Percentiles rank a stretch among this genome's conserved stretches.
Conservation (phyloP, 2,329 filamentous ascomycete genomes). For the Sarocladium brachiariae region DNA sequence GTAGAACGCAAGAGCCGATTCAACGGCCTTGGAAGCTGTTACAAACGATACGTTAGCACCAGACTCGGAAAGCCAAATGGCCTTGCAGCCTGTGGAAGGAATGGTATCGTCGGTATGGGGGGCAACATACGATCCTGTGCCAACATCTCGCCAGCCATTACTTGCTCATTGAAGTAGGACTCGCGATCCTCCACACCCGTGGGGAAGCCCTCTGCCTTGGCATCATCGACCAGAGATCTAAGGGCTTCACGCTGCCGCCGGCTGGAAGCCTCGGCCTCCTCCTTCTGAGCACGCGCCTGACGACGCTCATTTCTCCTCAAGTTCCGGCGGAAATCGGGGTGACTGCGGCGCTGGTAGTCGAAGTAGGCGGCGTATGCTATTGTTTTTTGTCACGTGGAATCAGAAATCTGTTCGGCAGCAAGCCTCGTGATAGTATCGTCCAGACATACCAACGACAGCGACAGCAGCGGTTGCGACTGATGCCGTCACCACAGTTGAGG, state of each 20-base stretch:
- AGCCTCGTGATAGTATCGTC: constrained; percentile 1
- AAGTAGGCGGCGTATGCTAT: constrained; percentile 62
- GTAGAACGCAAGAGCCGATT: constrained; percentile 93
- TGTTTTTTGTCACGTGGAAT: constrained; percentile 26
- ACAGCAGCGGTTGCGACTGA: constrained; percentile 55
- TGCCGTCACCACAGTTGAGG: constrained; percentile 51
- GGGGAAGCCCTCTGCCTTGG: constrained; percentile 89
- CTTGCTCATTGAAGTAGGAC: constrained; percentile 93
- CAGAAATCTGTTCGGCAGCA: not conserved
- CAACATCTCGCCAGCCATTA: constrained; percentile 79
- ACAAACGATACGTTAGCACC: constrained; percentile 11
- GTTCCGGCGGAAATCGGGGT: constrained; percentile 59
- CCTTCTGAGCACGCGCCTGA: constrained; percentile 64
- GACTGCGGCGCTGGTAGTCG: constrained; percentile 58
- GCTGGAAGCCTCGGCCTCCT: constrained; percentile 59
- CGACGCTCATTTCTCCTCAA: constrained; percentile 70
- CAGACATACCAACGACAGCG: constrained; percentile 47
- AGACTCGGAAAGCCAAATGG: not conserved
- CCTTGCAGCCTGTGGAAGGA: not conserved
- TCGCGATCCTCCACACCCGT: constrained; percentile 87
- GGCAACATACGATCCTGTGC: constrained; percentile 68
- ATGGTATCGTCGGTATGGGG: constrained; percentile 1
- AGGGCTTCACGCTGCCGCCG: constrained; percentile 67
- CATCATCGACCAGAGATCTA: constrained; percentile 67
- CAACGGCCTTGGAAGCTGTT: constrained; percentile 62